Evolutionary conservation across 345 rosid genomes (phyloP), one percentile per base, ranked within the genome.

Genomic region (Eucalyptus guilfoylei): DNA sequence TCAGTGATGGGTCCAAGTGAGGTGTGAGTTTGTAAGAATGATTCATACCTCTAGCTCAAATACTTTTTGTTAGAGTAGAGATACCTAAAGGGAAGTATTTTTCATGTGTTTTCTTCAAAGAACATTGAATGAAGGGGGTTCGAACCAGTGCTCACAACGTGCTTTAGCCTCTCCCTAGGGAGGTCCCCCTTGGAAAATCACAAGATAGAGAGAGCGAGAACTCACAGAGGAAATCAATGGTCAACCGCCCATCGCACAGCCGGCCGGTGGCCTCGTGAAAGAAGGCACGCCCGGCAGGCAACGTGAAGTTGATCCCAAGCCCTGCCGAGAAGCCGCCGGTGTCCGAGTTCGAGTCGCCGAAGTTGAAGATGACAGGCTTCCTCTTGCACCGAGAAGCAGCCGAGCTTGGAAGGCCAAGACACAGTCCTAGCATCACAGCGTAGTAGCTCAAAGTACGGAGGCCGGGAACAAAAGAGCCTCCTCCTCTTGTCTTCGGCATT

Each of bases 211-310:
- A 76, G 44, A 47, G 34, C n/a, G 17, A 44, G 37, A 11, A 89
- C 96, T 95, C 62, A 95, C 96, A 91, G 11, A 93, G 88, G 89
- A 94, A 95, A 89, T 96, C 98, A 88, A 96, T 87, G 87, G 94
- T 89, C 89, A 95, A 88, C 32, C 97, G 92, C 45, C 98, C 97
- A 62, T 91, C 90, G 34, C 89, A 87, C 10, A 89, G 14, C 50
- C 92, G 89, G n/a, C 92, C 92, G 6, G 91, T 64, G 28, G 81
- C 88, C 55, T 85, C 83, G 7, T 48, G 88, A 19, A 86, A 55
- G 86, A 85, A 90, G 12, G 80, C 85, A 1, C 86, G 86, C 19
- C 91, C 91, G 24, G 40, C 6, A 15, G 91, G 89, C 60, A 55
- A 62, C 14, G 80, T 80, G 86, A 90, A 67, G 89, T 55, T 32